These are phyloP conservation scores for Boletellus emodensis DNA, from an alignment of 768 basidiomycete genomes.

Conservation along the genomic window DNA sequence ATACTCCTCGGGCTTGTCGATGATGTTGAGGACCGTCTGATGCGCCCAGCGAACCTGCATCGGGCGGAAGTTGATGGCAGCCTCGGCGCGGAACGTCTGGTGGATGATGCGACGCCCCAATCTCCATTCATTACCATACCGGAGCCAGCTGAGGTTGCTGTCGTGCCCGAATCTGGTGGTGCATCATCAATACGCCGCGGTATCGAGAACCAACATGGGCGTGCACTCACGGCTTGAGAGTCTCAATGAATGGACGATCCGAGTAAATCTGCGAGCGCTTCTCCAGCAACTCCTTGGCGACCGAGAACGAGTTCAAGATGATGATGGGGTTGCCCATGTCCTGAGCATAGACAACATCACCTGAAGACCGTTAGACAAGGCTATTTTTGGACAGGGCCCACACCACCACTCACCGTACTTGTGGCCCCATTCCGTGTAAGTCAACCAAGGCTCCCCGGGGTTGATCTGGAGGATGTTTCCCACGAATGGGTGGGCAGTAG, in stretches of 20 bases:
- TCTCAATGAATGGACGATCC: conserved; percentile 9
- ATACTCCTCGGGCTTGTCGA: conserved; percentile 1
- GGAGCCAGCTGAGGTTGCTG: not conserved
- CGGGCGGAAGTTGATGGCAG: conserved; percentile 5
- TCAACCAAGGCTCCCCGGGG: conserved; percentile 1
- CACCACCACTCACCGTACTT: conserved; percentile 7
- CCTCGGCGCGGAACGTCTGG: conserved; percentile 13
- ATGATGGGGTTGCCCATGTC: conserved; percentile 3
- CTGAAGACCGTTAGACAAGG: not conserved
- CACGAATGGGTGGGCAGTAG: conserved; percentile 2
- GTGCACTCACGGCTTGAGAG: conserved; percentile 4
- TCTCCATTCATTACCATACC: conserved; percentile 8
- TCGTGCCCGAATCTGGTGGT: conserved; percentile 5
- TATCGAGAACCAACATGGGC: not conserved
- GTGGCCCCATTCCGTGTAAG: conserved; percentile 4
- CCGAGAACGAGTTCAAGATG: conserved; percentile 4
- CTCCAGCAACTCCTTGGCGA: conserved; percentile 5
- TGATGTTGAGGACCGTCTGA: conserved; percentile 7
- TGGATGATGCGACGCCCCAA: conserved; percentile 18
- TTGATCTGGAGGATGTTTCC: conserved; percentile 4
- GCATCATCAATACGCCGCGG: not conserved
- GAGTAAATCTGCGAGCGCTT: conserved; percentile 16
- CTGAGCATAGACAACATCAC: conserved; percentile 6
- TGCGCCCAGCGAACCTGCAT: conserved; percentile 14
- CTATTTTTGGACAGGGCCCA: too few species aligned